Base-by-base conservation (phyloP, 805 yeast species). In the Yamadazyma olivae region DNA sequence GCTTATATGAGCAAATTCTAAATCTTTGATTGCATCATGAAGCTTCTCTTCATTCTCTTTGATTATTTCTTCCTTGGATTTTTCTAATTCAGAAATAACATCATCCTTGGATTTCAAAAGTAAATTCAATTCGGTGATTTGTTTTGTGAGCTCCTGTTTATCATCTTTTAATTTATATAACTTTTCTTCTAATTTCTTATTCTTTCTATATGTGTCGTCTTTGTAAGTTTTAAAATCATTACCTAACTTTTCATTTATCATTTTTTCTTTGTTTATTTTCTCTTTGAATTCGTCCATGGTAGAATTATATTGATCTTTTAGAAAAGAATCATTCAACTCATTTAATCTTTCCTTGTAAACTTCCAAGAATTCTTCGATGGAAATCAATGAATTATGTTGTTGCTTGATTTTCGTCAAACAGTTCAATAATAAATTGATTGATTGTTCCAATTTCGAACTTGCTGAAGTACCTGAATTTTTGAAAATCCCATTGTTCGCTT, bases 381-480 rank as follows among this genome's bases (percentile, higher is more conserved):
- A 70, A 30, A 64, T 61, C 36, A 83, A 54, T 39, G 78, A 70
- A 44, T 74, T 64, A 45, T 71, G 78, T 47, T 83, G 83, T 35
- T 78, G 67, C 46, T 74, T 79, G 37, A 79, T 78, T 43, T 74
- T 66, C 34, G 78, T 70, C 14, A 84, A 59, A 36, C 78, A 77
- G 19, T 73, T 61, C 1, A 80, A 69, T 26, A 85, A 56, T 15
- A 71, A 57, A 37, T 74, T 71, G 6, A 83, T 71, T 4, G 81
- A 69, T 33, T 71, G 71, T 25, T 79, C 79, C 36, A 83, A 57
- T 29, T 66, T 73, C 1, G 77, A 65, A 13, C 80, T 67, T 10
- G 77, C 74, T 3, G 80, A 77, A 22, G 82, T 70, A 36, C 77
- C 77, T 22, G 83, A 70, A 47, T 80, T 80, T 19, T 70, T 72